phyloP scores from a whole-genome alignment of 148 eudicot species.

The Tetragonia tetragonoides region DNA sequence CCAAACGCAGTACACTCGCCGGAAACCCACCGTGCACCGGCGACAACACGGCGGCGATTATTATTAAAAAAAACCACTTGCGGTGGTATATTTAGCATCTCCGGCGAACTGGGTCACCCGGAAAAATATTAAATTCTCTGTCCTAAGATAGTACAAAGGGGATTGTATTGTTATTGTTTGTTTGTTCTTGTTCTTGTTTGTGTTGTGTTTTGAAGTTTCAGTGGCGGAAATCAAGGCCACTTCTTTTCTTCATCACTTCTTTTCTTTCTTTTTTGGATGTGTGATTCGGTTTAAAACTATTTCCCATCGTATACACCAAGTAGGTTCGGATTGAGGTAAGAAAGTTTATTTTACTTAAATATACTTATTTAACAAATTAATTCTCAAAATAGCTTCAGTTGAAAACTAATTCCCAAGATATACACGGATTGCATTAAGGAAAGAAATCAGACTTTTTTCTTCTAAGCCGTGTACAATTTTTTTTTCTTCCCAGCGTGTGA shows the following conservation, averaged over 20 bases:
- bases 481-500: too few species aligned
- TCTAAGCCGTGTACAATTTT: too few species aligned
- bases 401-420: too few species aligned
- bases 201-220: slow-evolving; percentile 17
- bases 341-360: too few species aligned
- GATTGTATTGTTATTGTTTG: background rate
- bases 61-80: slow-evolving; percentile 22
- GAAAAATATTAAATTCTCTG: background rate
- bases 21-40: slow-evolving; percentile 29
- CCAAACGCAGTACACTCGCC: slow-evolving; percentile 45
- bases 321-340: too few species aligned
- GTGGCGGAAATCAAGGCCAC: slow-evolving; percentile 40
- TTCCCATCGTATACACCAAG: too few species aligned
- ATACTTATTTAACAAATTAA: too few species aligned
- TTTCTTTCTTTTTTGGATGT: background rate
- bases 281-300: background rate
- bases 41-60: slow-evolving; percentile 28
- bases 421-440: too few species aligned
- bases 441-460: too few species aligned
- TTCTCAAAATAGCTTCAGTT: too few species aligned
- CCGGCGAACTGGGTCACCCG: slow-evolving; percentile 10
- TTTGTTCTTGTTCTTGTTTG: background rate
- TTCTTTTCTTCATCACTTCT: slow-evolving; percentile 1
- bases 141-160: background rate
- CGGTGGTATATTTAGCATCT: slow-evolving; percentile 30